Evolutionary conservation across 2,329 filamentous ascomycete genomes (phyloP).

Genomic region (Macroventuria anomochaeta): DNA sequence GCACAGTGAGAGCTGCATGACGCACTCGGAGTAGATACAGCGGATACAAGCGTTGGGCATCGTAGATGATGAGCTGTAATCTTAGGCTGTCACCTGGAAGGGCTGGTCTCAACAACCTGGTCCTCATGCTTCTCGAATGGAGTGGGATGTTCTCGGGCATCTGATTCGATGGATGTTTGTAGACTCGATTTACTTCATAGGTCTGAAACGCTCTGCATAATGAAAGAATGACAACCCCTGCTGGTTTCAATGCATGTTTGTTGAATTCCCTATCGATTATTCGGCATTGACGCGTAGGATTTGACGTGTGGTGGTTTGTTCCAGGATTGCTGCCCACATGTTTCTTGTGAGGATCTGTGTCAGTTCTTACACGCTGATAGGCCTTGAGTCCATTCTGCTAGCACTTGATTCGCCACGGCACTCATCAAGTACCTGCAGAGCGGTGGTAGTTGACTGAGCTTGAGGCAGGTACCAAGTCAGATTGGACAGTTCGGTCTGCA

Average conservation of each 20-base stretch:
- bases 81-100: not conserved
- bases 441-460: not conserved
- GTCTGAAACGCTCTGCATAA: constrained; percentile 20
- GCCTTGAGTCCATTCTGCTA: not conserved
- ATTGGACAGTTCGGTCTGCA: constrained; percentile 14
- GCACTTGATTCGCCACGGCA: constrained; percentile 3
- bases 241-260: constrained; percentile 7
- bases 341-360: not conserved
- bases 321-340: not conserved
- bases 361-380: not conserved
- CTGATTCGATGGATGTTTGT: constrained; percentile 10
- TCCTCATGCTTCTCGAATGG: constrained; percentile 14
- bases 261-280: not conserved
- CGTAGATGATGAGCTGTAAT: constrained; percentile 10
- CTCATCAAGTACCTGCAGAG: constrained; percentile 11
- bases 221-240: constrained; percentile 18
- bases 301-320: not conserved
- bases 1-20: constrained; percentile 1
- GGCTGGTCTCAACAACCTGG: not conserved
- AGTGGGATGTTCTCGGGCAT: not conserved
- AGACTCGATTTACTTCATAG: constrained; percentile 3
- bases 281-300: constrained; percentile 1
- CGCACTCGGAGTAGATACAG: not conserved
- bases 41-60: constrained; percentile 14
- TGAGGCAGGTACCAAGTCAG: constrained; percentile 12